Conservation (phyloP, 176 grass and related monocot species). For the Lolium perenne region DNA sequence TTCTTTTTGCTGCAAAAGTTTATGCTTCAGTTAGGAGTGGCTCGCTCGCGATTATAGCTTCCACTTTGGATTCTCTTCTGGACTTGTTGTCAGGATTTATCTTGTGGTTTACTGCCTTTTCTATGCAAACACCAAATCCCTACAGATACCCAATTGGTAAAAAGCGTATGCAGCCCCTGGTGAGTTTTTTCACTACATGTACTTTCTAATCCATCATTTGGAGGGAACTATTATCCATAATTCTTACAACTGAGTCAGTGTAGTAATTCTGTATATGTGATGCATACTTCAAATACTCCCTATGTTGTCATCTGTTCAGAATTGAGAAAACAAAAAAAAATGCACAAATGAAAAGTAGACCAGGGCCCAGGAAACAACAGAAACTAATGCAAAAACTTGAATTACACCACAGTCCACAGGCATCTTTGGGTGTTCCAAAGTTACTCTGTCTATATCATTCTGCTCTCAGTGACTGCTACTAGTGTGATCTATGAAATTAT, state of each 20-base stretch:
- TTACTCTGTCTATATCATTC: conserved; percentile 5
- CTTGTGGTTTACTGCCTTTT: conserved; percentile 96
- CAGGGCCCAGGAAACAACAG: not conserved
- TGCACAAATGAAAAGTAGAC: not conserved
- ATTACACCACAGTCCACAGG: not conserved
- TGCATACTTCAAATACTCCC: conserved; percentile 8
- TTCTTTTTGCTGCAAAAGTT: conserved; percentile 95
- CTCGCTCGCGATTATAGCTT: conserved; percentile 92
- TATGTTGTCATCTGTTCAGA: not conserved
- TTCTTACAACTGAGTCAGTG: not conserved
- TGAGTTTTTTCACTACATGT: conserved; percentile 48
- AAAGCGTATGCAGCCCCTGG: conserved; percentile 96
- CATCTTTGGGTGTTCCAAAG: not conserved
- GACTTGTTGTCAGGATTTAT: conserved; percentile 95
- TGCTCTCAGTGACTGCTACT: not conserved
- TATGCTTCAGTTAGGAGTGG: conserved; percentile 87
- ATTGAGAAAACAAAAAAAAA: not conserved
- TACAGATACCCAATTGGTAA: conserved; percentile 98
- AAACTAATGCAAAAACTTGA: not conserved
- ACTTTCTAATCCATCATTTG: not conserved
- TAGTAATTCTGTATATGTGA: not conserved
- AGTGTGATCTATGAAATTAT: not conserved
- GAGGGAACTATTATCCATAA: not conserved
- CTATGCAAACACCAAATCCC: conserved; percentile 96
- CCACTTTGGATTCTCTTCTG: conserved; percentile 94